These are phyloP conservation scores for Xylaria sp. DNA, from an alignment of 2,329 filamentous ascomycete genomes.

Conservation along the genomic window DNA sequence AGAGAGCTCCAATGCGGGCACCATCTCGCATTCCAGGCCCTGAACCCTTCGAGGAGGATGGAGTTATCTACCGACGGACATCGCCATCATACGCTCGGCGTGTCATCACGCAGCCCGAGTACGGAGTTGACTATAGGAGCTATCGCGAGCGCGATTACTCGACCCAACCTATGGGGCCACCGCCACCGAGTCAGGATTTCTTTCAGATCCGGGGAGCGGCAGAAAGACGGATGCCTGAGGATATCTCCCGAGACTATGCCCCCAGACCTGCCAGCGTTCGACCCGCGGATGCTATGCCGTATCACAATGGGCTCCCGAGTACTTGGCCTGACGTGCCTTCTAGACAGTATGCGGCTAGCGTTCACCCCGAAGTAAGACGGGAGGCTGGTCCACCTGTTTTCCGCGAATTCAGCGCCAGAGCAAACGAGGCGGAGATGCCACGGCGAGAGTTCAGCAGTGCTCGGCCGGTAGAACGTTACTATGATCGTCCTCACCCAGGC, in stretches of 20 bases:
- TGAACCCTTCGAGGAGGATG: conserved; percentile 53
- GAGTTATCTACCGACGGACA: conserved; percentile 51
- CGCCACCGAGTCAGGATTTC: conserved; percentile 49
- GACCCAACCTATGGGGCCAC: conserved; percentile 48
- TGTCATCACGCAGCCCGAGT: conserved; percentile 66
- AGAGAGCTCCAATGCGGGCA: conserved; percentile 60
- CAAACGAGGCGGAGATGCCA: conserved; percentile 37
- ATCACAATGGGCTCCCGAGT: conserved; percentile 51
- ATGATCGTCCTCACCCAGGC: conserved; percentile 41
- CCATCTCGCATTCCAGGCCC: conserved; percentile 52
- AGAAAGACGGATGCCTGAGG: conserved; percentile 48
- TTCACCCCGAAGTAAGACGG: conserved; percentile 43
- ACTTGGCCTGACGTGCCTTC: conserved; percentile 44
- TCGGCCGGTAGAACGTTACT: conserved; percentile 49
- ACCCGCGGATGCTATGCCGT: conserved; percentile 50
- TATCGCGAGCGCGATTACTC: conserved; percentile 63
- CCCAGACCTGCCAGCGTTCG: conserved; percentile 61
- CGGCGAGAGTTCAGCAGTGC: conserved; percentile 47
- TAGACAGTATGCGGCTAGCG: conserved; percentile 52
- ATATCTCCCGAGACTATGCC: conserved; percentile 55
- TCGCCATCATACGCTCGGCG: conserved; percentile 57
- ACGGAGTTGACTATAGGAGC: conserved; percentile 53
- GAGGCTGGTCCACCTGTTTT: conserved; percentile 34
- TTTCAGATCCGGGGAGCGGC: conserved; percentile 49
- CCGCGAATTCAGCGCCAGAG: conserved; percentile 40